Percentiles rank a stretch among this genome's conserved stretches.
Conservation (phyloP, 495 filamentous ascomycete genomes). For the Tuber magnatum region DNA sequence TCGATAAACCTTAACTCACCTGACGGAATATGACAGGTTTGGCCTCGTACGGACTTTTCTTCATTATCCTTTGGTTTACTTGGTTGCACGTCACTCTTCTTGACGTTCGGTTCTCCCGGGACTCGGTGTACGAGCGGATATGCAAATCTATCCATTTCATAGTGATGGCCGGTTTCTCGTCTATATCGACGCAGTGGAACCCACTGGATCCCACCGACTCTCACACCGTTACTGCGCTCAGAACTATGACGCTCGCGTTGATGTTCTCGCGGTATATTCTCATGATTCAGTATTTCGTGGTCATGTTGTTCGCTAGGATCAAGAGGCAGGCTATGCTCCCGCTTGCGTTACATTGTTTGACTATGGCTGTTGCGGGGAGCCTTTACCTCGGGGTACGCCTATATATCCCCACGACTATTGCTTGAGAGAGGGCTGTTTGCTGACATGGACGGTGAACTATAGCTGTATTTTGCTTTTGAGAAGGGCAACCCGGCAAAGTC, state of each 20-base stretch:
- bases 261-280: conserved; percentile 54
- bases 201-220: conserved; percentile 42
- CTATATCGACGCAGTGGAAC: conserved; percentile 46
- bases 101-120: conserved; percentile 62
- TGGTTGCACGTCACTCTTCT: conserved; percentile 63
- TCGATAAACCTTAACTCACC: not conserved
- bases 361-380: conserved; percentile 44
- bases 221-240: conserved; percentile 46
- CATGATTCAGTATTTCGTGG: conserved; percentile 53
- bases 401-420: not conserved
- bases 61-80: conserved; percentile 62
- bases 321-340: conserved; percentile 41
- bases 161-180: conserved; percentile 59
- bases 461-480: conserved; percentile 30
- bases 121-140: conserved; percentile 58
- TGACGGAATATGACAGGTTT: conserved; percentile 23
- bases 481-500: conserved; percentile 5
- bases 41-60: conserved; percentile 52
- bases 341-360: conserved; percentile 44
- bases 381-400: conserved; percentile 50
- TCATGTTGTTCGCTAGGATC: conserved; percentile 45
- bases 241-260: conserved; percentile 52
- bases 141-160: conserved; percentile 59
- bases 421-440: not conserved
- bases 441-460: conserved; percentile 19